Evolutionary conservation across 1,284 basidiomycete genomes (phyloP).

Genomic region (Exsudoporus floridanus): DNA sequence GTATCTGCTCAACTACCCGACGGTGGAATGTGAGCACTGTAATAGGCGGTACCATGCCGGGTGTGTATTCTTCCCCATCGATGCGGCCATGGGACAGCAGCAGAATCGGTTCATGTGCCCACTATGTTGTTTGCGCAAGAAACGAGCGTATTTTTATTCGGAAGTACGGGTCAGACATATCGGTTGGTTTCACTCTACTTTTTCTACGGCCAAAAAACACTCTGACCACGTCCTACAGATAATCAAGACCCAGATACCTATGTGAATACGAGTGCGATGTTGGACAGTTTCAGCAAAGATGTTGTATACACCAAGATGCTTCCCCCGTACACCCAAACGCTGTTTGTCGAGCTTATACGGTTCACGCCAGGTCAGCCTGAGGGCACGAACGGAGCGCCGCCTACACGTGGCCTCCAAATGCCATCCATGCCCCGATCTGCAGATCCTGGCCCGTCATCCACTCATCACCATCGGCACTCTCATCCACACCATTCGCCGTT

Average conservation of each 20-base stretch:
- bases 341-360: constrained; percentile 72
- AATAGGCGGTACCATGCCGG: constrained; percentile 65
- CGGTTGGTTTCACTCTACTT: constrained; percentile 44
- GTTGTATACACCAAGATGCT: constrained; percentile 65
- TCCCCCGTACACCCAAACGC: constrained; percentile 60
- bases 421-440: constrained; percentile 27
- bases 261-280: constrained; percentile 69
- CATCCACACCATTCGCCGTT: constrained; percentile 34
- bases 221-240: constrained; percentile 34
- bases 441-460: constrained; percentile 33
- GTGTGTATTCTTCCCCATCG: constrained; percentile 69
- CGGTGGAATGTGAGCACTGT: constrained; percentile 67
- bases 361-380: constrained; percentile 56
- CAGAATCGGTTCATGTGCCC: constrained; percentile 60
- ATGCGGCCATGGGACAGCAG: constrained; percentile 35
- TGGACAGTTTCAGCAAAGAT: constrained; percentile 70
- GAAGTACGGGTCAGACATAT: constrained; percentile 69
- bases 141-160: constrained; percentile 62
- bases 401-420: constrained; percentile 25
- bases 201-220: background rate
- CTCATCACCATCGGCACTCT: constrained; percentile 26
- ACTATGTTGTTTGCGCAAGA: constrained; percentile 71
- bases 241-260: constrained; percentile 53
- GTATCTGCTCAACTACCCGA: constrained; percentile 57
- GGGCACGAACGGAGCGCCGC: constrained; percentile 29